Evolutionary conservation across 179 eudicot species (phyloP).

Genomic region (Silene vulgaris): DNA sequence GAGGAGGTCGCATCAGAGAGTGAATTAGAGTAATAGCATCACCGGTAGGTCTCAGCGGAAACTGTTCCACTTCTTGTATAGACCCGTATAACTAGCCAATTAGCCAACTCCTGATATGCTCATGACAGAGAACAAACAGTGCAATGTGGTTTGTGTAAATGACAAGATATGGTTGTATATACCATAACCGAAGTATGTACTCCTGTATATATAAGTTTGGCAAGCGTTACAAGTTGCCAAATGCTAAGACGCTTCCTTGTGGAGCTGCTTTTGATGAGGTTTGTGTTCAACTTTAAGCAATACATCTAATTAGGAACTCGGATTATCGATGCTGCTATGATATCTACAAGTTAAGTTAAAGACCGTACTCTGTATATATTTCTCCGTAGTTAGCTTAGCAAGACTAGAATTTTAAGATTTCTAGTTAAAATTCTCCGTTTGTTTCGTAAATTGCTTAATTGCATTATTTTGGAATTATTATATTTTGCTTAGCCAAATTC

Average conservation of each 20-base stretch:
- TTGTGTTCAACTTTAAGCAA: not conserved
- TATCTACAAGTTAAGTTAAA: too few species aligned
- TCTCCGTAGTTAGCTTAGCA: too few species aligned
- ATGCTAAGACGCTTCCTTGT: not conserved
- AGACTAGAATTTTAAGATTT: too few species aligned
- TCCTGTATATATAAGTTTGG: constrained; percentile 1
- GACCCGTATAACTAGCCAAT: constrained; percentile 10
- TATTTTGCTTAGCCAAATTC: too few species aligned
- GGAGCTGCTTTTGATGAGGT: not conserved
- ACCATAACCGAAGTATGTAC: not conserved
- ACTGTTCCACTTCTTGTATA: constrained; percentile 18
- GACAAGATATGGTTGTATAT: not conserved
- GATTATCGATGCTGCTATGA: too few species aligned
- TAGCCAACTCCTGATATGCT: constrained; percentile 2
- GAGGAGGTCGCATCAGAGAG: constrained; percentile 34
- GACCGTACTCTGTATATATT: too few species aligned
- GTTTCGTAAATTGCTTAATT: too few species aligned
- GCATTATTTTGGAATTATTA: too few species aligned
- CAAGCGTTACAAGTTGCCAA: not conserved
- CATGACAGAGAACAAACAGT: constrained; percentile 3
- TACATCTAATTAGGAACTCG: too few species aligned
- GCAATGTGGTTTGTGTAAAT: constrained; percentile 4
- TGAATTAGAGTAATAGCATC: constrained; percentile 22
- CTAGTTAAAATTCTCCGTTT: too few species aligned
- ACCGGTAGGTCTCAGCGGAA: not conserved